Evolutionary conservation across 2,329 filamentous ascomycete genomes (phyloP).

Genomic region (Rhynchosporium graminicola): DNA sequence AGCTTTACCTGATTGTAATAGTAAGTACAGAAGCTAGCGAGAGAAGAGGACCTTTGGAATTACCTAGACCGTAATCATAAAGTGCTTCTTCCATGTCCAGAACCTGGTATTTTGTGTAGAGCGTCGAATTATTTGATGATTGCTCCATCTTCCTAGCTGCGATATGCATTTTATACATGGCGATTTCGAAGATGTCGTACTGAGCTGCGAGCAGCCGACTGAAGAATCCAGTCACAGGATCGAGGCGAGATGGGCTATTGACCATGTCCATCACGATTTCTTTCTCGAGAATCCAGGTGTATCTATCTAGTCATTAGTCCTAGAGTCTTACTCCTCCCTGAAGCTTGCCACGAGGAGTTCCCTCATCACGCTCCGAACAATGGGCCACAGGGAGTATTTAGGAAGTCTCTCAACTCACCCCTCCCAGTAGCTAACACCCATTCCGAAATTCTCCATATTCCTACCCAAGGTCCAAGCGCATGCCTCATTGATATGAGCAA

Average conservation of each 20-base stretch:
- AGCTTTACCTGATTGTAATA: background rate
- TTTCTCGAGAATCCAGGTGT: conserved; percentile 7
- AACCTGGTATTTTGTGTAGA: conserved; percentile 2
- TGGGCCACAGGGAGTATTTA: background rate
- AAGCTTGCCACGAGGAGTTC: background rate
- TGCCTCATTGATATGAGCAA: conserved; percentile 4
- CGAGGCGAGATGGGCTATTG: background rate
- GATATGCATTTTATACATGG: conserved; percentile 12
- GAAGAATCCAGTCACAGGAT: conserved; percentile 1
- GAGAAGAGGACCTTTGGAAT: background rate
- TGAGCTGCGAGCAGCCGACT: conserved; percentile 1
- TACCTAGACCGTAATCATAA: background rate
- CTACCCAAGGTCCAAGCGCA: background rate
- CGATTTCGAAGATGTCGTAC: conserved; percentile 9
- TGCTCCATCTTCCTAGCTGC: conserved; percentile 5
- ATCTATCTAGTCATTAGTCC: background rate
- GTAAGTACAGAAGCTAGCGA: background rate
- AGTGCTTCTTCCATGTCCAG: conserved; percentile 2
- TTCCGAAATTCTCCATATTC: conserved; percentile 12
- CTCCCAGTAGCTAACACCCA: conserved; percentile 1
- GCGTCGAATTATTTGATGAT: background rate
- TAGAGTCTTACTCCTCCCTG: background rate
- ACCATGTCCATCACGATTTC: conserved; percentile 5
- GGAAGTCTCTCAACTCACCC: background rate
- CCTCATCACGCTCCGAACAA: background rate